Evolutionary conservation across 2,329 filamentous ascomycete species (phyloP).

Genomic region (Teratosphaeria epicoccoides): DNA sequence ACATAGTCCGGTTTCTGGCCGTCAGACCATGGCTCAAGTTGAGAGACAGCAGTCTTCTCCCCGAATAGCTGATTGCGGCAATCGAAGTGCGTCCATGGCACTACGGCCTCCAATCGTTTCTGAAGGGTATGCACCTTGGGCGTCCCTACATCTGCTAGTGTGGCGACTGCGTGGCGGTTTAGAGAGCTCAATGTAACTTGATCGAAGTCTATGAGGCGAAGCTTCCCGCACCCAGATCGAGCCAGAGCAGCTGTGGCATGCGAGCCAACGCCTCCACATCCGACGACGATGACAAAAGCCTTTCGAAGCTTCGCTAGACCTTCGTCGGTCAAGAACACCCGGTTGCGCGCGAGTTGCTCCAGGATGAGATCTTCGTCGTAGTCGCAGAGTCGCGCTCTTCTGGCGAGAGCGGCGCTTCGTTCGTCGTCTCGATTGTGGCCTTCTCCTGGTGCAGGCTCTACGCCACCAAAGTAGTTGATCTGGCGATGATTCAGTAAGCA

Average conservation of each 20-base stretch:
- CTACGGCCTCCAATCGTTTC: conserved; percentile 69
- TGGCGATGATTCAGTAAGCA: conserved; percentile 30
- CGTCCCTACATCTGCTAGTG: conserved; percentile 82
- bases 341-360: conserved; percentile 87
- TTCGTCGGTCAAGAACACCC: conserved; percentile 75
- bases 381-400: conserved; percentile 50
- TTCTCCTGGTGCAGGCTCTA: conserved; percentile 28
- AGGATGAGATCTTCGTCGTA: conserved; percentile 74
- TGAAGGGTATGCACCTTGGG: conserved; percentile 82
- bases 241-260: conserved; percentile 80
- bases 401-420: conserved; percentile 47
- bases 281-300: conserved; percentile 80
- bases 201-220: conserved; percentile 91
- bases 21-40: conserved; percentile 58
- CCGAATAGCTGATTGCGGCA: conserved; percentile 75
- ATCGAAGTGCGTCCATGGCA: conserved; percentile 88
- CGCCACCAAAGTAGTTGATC: conserved; percentile 53
- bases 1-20: conserved; percentile 66
- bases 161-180: conserved; percentile 93
- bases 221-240: conserved; percentile 75
- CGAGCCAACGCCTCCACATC: conserved; percentile 88
- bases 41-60: conserved; percentile 49
- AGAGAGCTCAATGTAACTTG: conserved; percentile 91
- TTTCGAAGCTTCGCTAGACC: conserved; percentile 70
- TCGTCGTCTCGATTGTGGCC: conserved; percentile 44